Evolutionary conservation across 2,329 filamentous ascomycete species (phyloP).

Genomic region (Ophiostoma fasciatum): DNA sequence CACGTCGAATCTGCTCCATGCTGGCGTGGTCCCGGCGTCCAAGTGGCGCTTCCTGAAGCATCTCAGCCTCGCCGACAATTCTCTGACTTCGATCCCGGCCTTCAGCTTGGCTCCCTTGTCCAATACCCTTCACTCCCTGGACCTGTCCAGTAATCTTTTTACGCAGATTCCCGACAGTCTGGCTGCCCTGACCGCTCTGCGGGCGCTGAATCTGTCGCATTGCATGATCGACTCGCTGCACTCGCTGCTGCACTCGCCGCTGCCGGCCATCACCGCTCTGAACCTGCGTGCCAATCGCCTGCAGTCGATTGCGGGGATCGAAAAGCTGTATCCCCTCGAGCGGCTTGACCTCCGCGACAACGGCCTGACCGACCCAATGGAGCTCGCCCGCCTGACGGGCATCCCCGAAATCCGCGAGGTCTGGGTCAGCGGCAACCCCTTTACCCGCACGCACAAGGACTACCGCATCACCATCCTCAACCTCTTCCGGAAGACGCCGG

Average conservation of each 20-base stretch:
- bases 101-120: conserved; percentile 67
- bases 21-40: conserved; percentile 59
- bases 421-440: conserved; percentile 85
- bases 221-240: conserved; percentile 96
- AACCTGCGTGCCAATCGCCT: conserved; percentile 85
- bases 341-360: conserved; percentile 87
- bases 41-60: conserved; percentile 96
- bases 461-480: conserved; percentile 93
- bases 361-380: conserved; percentile 73
- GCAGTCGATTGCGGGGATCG: conserved; percentile 74
- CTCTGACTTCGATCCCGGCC: conserved; percentile 63
- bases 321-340: conserved; percentile 77
- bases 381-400: conserved; percentile 75
- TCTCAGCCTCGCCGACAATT: conserved; percentile 82
- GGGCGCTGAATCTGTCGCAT: conserved; percentile 83
- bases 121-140: conserved; percentile 79
- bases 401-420: conserved; percentile 87
- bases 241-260: conserved; percentile 68
- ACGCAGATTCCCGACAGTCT: conserved; percentile 88
- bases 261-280: conserved; percentile 85
- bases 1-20: conserved; percentile 59
- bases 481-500: conserved; percentile 77
- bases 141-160: conserved; percentile 86
- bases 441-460: conserved; percentile 70
- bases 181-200: conserved; percentile 70